Base-by-base conservation (phyloP, 2,329 filamentous ascomycete species). In the Thelonectria discophora region DNA sequence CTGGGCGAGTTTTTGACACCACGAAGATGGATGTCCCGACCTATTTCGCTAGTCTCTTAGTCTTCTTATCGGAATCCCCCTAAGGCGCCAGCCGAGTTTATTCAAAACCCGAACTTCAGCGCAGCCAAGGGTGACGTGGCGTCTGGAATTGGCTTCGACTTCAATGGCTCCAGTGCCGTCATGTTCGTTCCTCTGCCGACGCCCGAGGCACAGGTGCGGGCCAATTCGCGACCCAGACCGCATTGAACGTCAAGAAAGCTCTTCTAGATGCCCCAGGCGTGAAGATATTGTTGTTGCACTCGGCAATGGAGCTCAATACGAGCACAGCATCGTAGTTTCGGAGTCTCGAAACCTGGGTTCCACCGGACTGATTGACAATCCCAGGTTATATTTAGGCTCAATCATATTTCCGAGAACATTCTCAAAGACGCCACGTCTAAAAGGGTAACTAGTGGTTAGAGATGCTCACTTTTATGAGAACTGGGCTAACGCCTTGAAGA, bases 141-240 rank as follows among this genome's bases (percentile, higher is more conserved):
- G 13, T 55, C 67, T 5, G 72, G 66, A 0, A 42, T 21, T 0
- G 66, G 64, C 4, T 66, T 76, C 13, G 65, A 75, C 43, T 76
- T 77, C 43, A 55, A 55, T 8, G 57, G 56, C 9, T 73, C 72
- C 2, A 65, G 73, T 24, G 72, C 67, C 9, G 69, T 77, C 21
- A 68, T 77, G 45, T 77, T 75, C 51, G 62, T 75, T 32, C 74
- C 75, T 1, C 75, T 75, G 0, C 73, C 74, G 18, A 69, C 60
- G 9, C 68, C 65, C 27, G 69, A 74, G 71, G 68, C 7, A 56
- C 59, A 5, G 69, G 74, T 24, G 47, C 65, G 21, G 64, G 60
- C 20, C 60, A 74, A 18, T 71, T 68, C 51, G 73, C 70, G 9
- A 64, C 62, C 15, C 34, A 13, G 2, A 40, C 57, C 9, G 49